Evolutionary conservation across 2,329 filamentous ascomycete species (phyloP).

Genomic region (Exophiala aquamarina): DNA sequence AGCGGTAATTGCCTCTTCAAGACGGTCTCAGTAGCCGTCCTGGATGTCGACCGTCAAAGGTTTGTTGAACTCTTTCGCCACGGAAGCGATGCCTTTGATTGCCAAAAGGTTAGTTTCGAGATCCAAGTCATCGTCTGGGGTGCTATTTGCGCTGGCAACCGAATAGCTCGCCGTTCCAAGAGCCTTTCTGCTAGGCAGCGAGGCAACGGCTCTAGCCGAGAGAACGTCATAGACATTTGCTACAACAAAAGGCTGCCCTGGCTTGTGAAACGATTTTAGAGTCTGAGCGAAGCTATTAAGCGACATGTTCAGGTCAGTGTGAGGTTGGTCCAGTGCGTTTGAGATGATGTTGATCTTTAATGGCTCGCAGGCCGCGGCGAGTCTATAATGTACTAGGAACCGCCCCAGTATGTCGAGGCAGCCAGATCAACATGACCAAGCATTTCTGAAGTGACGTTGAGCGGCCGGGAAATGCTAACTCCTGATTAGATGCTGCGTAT

Average conservation of each 20-base stretch:
- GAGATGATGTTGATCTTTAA: no score
- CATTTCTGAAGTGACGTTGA: no score
- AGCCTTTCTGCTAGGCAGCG: constrained; percentile 43
- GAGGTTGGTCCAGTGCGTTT: no score
- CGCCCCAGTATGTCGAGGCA: no score
- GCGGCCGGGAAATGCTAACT: no score
- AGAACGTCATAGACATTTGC: constrained; percentile 58
- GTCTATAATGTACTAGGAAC: no score
- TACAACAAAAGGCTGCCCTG: constrained; percentile 53
- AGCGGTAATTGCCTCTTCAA: constrained; percentile 46
- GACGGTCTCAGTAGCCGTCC: constrained; percentile 56
- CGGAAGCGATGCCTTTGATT: constrained; percentile 45
- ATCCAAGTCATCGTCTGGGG: constrained; percentile 51
- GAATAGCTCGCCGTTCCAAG: constrained; percentile 55
- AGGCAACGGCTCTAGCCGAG: constrained; percentile 47
- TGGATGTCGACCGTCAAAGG: constrained; percentile 61
- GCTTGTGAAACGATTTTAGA: constrained; percentile 50
- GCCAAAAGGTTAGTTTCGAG: constrained; percentile 53
- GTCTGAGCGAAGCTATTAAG: constrained; percentile 26
- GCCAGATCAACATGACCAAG: no score
- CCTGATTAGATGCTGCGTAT: no score
- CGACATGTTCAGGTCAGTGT: no score
- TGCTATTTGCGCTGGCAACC: constrained; percentile 47
- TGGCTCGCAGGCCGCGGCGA: no score
- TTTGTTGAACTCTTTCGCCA: constrained; percentile 42